Evolutionary conservation across 129 eudicot species (phyloP), one percentile per base, ranked within the genome.

Genomic region (Centaurea solstitialis): DNA sequence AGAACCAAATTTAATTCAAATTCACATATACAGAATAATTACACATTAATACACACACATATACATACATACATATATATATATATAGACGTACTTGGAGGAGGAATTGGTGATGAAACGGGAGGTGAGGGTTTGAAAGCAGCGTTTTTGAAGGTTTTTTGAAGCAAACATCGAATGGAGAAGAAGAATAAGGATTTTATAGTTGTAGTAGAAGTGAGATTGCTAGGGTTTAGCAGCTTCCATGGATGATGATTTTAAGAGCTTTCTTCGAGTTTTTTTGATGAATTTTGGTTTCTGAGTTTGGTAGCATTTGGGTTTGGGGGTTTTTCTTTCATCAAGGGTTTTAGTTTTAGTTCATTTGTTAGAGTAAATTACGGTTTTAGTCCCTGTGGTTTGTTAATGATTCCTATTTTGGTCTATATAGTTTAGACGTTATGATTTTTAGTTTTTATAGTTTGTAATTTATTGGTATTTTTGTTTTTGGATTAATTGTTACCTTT

Each of bases 121-220:
- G 41, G 87, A 81, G 67, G 87, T 59, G 68, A 91, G 85, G 80
- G 85, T 71, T 86, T 80, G 92, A 69, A 88, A 79, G 59, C 83
- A 87, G 23, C 77, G 87, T 20, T 82, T 89, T 47, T 75, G 93
- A 35, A 93, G 86, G 76, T 86, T 91, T 75, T 91, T 89, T 17
- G 89, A 74, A 47, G 86, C 83, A 7, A 92, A 84, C 97, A 92
- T 87, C 53, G 78, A 62, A 76, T 1, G 67, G 62, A 37, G 73
- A 70, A 22, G 69, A 66, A 21, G 70, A 68, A 17, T 43, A 41
- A 28, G 35, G 53, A 75, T 35, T 45, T 47, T 72, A 69, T 47
- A 50, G 76, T 41, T 40, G 17, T 5, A 6, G 73, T 12, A 23
- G 68, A 62, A 72, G 67, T 28, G 68, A 43, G 79, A 0, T 45